Evolutionary conservation across 2,329 filamentous ascomycete genomes (phyloP).

Genomic region (Teratosphaeria viscida): DNA sequence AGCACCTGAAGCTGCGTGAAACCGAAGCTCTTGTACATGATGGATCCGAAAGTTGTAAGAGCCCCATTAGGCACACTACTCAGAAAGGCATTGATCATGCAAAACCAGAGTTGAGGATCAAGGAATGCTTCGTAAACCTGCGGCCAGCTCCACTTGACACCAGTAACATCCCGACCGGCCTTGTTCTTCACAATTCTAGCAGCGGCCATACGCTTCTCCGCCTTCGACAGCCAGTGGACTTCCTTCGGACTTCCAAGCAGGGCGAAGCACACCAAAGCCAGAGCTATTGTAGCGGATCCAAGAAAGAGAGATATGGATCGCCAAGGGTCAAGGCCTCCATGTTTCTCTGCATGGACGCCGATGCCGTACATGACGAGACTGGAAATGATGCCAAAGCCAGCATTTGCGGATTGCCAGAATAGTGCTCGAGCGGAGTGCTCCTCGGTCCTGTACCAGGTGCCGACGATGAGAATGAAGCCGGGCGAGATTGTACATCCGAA

Average conservation of each 20-base stretch:
- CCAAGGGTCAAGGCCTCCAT: slow-evolving; percentile 18
- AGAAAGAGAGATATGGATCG: slow-evolving; percentile 21
- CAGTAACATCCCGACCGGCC: slow-evolving; percentile 21
- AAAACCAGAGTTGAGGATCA: slow-evolving; percentile 20
- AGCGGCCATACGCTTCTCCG: slow-evolving; percentile 21
- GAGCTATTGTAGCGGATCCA: slow-evolving; percentile 14
- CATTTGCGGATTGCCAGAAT: slow-evolving; percentile 29
- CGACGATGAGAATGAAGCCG: slow-evolving; percentile 26
- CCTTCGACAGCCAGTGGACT: slow-evolving; percentile 17
- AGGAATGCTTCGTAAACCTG: slow-evolving; percentile 19
- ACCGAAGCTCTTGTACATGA: slow-evolving; percentile 18
- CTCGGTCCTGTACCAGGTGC: slow-evolving; percentile 26
- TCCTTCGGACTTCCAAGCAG: slow-evolving; percentile 21
- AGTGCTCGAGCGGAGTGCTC: slow-evolving; percentile 27
- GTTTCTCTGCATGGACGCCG: slow-evolving; percentile 13
- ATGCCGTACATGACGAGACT: slow-evolving; percentile 11
- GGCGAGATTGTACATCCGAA: slow-evolving; percentile 30
- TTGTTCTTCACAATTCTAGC: slow-evolving; percentile 21
- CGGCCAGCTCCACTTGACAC: slow-evolving; percentile 19
- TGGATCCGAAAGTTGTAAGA: slow-evolving; percentile 17
- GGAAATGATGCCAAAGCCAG: slow-evolving; percentile 24
- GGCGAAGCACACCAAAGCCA: slow-evolving; percentile 19
- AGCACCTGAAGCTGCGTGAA: slow-evolving; percentile 25
- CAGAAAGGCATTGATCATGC: slow-evolving; percentile 20
- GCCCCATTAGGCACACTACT: slow-evolving; percentile 19